Percentiles rank a stretch among this genome's conserved stretches.
Evolutionary conservation across 805 yeast species (phyloP).

Genomic region (Lipomyces japonicus): DNA sequence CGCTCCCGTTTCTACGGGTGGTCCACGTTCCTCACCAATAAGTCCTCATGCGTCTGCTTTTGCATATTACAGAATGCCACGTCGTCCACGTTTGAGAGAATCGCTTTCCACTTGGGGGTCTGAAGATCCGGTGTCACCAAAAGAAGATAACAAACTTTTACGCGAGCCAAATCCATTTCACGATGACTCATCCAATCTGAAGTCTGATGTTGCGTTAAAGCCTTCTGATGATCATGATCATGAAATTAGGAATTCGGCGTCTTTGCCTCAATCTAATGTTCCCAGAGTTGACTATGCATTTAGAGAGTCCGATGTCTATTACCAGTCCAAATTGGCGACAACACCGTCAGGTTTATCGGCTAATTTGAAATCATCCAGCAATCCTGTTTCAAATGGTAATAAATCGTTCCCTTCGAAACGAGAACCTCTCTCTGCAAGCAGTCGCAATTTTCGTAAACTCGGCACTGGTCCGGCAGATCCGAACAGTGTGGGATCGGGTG

Average conservation of each 20-base stretch:
- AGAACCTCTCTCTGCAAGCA: conserved; percentile 25
- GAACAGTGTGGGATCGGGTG: conserved; percentile 30
- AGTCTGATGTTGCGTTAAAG: not conserved
- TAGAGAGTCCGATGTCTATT: conserved; percentile 56
- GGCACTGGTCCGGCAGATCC: conserved; percentile 34
- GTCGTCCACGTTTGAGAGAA: conserved; percentile 12
- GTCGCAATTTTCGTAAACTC: conserved; percentile 20
- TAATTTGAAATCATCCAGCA: not conserved
- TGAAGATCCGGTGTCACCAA: not conserved
- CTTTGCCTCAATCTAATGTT: not conserved
- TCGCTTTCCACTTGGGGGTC: no score
- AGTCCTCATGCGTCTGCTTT: conserved; percentile 18
- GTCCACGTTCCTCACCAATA: conserved; percentile 10
- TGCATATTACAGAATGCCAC: conserved; percentile 23
- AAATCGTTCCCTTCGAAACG: not conserved
- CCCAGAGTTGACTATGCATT: conserved; percentile 49
- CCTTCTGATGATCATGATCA: conserved; percentile 2
- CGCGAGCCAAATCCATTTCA: not conserved
- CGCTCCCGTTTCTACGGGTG: conserved; percentile 4
- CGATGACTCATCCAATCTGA: not conserved
- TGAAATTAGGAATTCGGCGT: conserved; percentile 8
- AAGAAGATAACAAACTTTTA: not conserved
- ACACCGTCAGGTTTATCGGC: conserved; percentile 5
- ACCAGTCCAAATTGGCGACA: conserved; percentile 9
- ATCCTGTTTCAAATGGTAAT: not conserved